Evolutionary conservation across 495 filamentous ascomycete genomes (phyloP), one percentile per base, ranked within the genome.

Genomic region (Tuber indicum): DNA sequence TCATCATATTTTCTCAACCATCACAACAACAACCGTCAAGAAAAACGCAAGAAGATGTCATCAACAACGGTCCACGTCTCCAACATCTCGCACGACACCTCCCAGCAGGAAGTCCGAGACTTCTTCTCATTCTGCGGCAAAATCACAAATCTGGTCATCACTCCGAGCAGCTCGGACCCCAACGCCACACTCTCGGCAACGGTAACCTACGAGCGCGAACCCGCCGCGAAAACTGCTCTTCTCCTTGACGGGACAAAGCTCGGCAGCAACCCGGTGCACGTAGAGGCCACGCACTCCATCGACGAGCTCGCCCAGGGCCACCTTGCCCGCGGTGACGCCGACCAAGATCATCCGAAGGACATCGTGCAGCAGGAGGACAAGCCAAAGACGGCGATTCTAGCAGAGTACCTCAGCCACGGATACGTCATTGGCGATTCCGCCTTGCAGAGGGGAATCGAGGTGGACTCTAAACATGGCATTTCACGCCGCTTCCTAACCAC

Each of bases 111-210:
- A 85, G 89, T 99, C 77, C 90, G 89, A 81, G 94, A 96, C 81
- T 99, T 99, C 90, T 99, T 99, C 88, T 96, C 92, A 86, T 99
- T 98, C 90, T 99, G 96, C 84, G 96, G 96, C 82, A 98, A 98
- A 87, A 97, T 98, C 85, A 91, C 88, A 73, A 88, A 87, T 75
- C 87, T 98, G 82, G 90, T 92, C 71, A 88, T 98, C 81, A 94
- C 91, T 2, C 88, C 92, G 21, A 85, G 87, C 41, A 89, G 88
- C 36, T 84, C 86, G 71, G 88, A 87, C n/a, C 82, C 87, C 77
- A 87, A 89, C 58, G 85, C 89, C 73, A 86, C 88, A 74, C 91
- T 97, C 85, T 91, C 90, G 79, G 96, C 96, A 76, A 92, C 91
- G 39, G 94, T 99, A 46, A 96, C 92, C 47, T 99, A 98, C 82